These are phyloP conservation scores for Neonectria magnoliae DNA, from an alignment of 2,329 filamentous ascomycete genomes.

Conservation along the genomic window DNA sequence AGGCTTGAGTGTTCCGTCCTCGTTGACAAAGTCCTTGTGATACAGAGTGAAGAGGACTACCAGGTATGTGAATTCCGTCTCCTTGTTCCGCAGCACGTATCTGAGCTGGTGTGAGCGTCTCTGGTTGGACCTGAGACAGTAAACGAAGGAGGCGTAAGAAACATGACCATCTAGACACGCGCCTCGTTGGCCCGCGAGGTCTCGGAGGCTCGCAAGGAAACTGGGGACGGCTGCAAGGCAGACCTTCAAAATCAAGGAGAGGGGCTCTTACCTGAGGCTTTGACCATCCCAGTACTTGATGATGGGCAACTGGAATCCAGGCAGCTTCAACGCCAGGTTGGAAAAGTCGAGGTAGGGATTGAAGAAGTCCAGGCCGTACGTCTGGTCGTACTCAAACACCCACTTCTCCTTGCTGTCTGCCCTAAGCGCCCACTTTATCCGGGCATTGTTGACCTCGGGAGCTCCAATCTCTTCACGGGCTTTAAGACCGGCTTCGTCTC, in stretches of 20 bases:
- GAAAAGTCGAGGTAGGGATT: slow-evolving; percentile 91
- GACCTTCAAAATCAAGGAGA: slow-evolving; percentile 18
- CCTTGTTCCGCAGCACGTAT: slow-evolving; percentile 88
- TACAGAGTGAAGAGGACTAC: slow-evolving; percentile 84
- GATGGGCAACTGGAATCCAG: slow-evolving; percentile 77
- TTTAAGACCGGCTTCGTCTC: slow-evolving; percentile 64
- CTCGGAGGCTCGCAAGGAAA: slow-evolving; percentile 14
- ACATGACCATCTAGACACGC: slow-evolving; percentile 33
- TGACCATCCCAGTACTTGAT: slow-evolving; percentile 85
- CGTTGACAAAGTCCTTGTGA: slow-evolving; percentile 71
- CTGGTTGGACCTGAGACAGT: slow-evolving; percentile 43
- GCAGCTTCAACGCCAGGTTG: slow-evolving; percentile 76
- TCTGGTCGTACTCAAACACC: slow-evolving; percentile 64
- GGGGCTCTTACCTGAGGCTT: slow-evolving; percentile 70
- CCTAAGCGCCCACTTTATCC: slow-evolving; percentile 69
- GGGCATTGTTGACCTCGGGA: slow-evolving; percentile 61
- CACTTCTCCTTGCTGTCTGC: slow-evolving; percentile 60
- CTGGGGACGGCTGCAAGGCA: slow-evolving; percentile 6
- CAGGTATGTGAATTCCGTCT: slow-evolving; percentile 79
- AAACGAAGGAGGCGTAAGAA: slow-evolving; percentile 35
- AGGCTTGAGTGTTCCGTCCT: slow-evolving; percentile 64
- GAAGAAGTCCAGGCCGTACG: slow-evolving; percentile 76
- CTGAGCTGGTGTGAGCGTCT: slow-evolving; percentile 85
- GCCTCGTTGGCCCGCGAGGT: neutral
- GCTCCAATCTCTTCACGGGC: slow-evolving; percentile 58